Conservation (phyloP, 139 green algal genomes). For the Asterochloris sp. region DNA sequence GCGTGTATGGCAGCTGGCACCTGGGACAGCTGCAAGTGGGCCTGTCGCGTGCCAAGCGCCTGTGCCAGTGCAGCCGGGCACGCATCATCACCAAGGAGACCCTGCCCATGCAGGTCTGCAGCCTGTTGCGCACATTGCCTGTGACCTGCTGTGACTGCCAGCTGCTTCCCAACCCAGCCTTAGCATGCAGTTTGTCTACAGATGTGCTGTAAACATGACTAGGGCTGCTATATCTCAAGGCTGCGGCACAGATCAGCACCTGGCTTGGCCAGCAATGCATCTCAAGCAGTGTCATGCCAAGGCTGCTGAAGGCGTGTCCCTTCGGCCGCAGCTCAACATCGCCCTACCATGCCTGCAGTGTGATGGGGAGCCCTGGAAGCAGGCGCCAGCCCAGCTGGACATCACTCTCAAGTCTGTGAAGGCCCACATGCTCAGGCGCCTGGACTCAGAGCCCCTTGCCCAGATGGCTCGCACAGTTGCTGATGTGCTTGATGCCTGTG, state of each 20-base stretch:
- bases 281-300: too few species aligned
- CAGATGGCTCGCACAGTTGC: conserved; percentile 32
- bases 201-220: neutral
- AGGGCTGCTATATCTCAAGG: too few species aligned
- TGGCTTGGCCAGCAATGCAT: too few species aligned
- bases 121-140: neutral
- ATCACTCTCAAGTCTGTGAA: conserved; percentile 15
- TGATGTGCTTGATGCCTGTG: conserved; percentile 55
- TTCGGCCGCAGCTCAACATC: too few species aligned
- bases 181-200: neutral
- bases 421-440: conserved; percentile 57
- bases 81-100: conserved; percentile 29
- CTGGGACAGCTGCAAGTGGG: conserved; percentile 76
- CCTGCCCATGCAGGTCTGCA: conserved; percentile 60
- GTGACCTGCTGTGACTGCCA: neutral
- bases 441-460: conserved; percentile 40
- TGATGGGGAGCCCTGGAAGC: conserved; percentile 77
- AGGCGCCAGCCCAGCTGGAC: conserved; percentile 19
- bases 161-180: neutral
- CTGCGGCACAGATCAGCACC: too few species aligned
- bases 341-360: conserved; percentile 27
- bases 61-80: conserved; percentile 54
- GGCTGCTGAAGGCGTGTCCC: too few species aligned
- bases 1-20: conserved; percentile 68
- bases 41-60: conserved; percentile 49